phyloP scores from a whole-genome alignment of 768 basidiomycete species.

The Phlebiopsis flavidoalba region DNA sequence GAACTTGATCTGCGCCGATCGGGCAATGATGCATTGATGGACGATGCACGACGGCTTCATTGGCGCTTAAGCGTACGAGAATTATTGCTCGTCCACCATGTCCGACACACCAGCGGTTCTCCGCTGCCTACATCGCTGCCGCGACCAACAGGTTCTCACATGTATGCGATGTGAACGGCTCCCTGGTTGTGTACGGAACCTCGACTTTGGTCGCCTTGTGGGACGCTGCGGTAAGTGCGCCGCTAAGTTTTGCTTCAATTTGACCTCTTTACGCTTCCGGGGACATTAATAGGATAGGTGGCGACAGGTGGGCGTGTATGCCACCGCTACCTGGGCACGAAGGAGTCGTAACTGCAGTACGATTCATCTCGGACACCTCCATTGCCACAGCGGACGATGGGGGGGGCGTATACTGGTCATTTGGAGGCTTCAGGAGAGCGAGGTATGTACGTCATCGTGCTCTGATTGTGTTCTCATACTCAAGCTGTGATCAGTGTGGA shows the following conservation, averaged over 20 bases:
- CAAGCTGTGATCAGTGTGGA: slow-evolving; percentile 61
- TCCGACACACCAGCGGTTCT: not conserved
- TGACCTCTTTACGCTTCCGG: not conserved
- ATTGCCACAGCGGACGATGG: slow-evolving; percentile 83
- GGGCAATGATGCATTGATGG: not conserved
- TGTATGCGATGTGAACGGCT: slow-evolving; percentile 29
- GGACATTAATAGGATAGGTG: slow-evolving; percentile 34
- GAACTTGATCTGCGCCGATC: not conserved
- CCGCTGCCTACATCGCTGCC: slow-evolving; percentile 36
- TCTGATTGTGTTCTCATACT: slow-evolving; percentile 12
- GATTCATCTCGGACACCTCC: slow-evolving; percentile 47
- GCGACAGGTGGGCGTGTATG: slow-evolving; percentile 51
- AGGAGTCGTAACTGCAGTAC: slow-evolving; percentile 70
- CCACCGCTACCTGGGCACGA: slow-evolving; percentile 76
- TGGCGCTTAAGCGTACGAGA: not conserved
- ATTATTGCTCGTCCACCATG: not conserved
- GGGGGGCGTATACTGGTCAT: slow-evolving; percentile 53
- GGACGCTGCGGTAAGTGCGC: slow-evolving; percentile 43
- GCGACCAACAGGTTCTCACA: slow-evolving; percentile 42
- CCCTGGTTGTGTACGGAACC: slow-evolving; percentile 53
- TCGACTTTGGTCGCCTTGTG: slow-evolving; percentile 55
- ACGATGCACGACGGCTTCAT: no score
- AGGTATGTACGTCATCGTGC: slow-evolving; percentile 10
- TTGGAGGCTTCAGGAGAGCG: slow-evolving; percentile 22
- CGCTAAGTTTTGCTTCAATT: not conserved